Evolutionary conservation across 805 yeast genomes (phyloP), one percentile per base, ranked within the genome.

Genomic region (Candida hispaniensis): DNA sequence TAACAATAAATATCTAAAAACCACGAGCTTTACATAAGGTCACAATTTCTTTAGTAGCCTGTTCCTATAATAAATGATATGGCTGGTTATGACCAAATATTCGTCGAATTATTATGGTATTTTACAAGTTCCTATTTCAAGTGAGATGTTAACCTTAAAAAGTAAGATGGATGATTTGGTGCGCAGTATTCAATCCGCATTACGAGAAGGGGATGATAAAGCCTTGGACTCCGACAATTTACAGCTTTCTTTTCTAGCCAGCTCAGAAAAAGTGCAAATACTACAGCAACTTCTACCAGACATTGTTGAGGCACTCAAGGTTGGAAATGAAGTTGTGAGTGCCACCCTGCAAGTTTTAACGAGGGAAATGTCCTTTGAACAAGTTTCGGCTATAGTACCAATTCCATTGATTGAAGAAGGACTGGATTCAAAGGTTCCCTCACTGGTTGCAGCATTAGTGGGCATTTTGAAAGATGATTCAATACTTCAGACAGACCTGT

Each of bases 171-270:
- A n/a, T n/a, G n/a, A n/a, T n/a, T n/a, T n/a, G n/a, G n/a, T n/a
- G n/a, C n/a, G n/a, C n/a, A n/a, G n/a, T n/a, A n/a, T n/a, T n/a
- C n/a, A n/a, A n/a, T n/a, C n/a, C n/a, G n/a, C n/a, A n/a, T n/a
- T n/a, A n/a, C n/a, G n/a, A n/a, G n/a, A n/a, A n/a, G n/a, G n/a
- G n/a, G n/a, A n/a, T n/a, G n/a, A n/a, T n/a, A 32, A 32, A 10
- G 28, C 36, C 5, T 18, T 32, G 4, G 36, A 32, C 14, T 32
- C 36, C 11, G 14, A 23, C 14, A 27, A 32, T 7, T 14, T 32
- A 4, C 36, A 32, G 18, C 36, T 32, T 5, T 26, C 36, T 10
- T 28, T 32, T 6, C 36, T 23, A 13, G 14, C 36, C 3, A 32
- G 24, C 5, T 27, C 23, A 8, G 8, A 17, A 8, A 32, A 23